phyloP scores from a whole-genome alignment of 2,329 filamentous ascomycete species.

The Xylaria sp. region DNA sequence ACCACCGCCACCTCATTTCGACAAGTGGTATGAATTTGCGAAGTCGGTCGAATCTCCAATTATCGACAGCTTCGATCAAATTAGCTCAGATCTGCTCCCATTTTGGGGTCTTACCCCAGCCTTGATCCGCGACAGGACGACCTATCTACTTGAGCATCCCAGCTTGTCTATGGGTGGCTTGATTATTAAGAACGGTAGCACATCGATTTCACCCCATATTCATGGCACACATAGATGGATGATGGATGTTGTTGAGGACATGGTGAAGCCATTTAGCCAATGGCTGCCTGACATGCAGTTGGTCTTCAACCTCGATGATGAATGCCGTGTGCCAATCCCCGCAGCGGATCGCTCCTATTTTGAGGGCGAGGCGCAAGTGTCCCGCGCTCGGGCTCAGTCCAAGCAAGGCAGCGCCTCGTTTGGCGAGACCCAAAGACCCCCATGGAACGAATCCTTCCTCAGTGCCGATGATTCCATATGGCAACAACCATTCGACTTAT shows the following conservation, averaged over 20 bases:
- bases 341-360: constrained; percentile 49
- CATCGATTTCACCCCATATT: constrained; percentile 41
- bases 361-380: constrained; percentile 35
- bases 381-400: constrained; percentile 37
- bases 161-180: constrained; percentile 42
- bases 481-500: constrained; percentile 34
- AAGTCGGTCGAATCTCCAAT: constrained; percentile 64
- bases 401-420: constrained; percentile 32
- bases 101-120: constrained; percentile 71
- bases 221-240: constrained; percentile 46
- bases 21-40: constrained; percentile 75
- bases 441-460: constrained; percentile 35
- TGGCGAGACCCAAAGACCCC: constrained; percentile 30
- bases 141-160: constrained; percentile 41
- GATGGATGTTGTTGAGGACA: constrained; percentile 45
- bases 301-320: constrained; percentile 57
- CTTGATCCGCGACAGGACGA: constrained; percentile 60
- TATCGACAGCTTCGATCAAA: constrained; percentile 74
- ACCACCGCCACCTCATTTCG: constrained; percentile 73
- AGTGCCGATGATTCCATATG: constrained; percentile 35
- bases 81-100: constrained; percentile 68
- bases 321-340: constrained; percentile 54
- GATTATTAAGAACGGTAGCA: constrained; percentile 40
- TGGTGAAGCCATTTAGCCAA: constrained; percentile 49
- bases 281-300: constrained; percentile 59